A percentile compares a stretch with the other conserved stretches of the same genome.
Evolutionary conservation across 495 filamentous ascomycete species (phyloP).

Genomic region (Lasiosphaeria hispida): DNA sequence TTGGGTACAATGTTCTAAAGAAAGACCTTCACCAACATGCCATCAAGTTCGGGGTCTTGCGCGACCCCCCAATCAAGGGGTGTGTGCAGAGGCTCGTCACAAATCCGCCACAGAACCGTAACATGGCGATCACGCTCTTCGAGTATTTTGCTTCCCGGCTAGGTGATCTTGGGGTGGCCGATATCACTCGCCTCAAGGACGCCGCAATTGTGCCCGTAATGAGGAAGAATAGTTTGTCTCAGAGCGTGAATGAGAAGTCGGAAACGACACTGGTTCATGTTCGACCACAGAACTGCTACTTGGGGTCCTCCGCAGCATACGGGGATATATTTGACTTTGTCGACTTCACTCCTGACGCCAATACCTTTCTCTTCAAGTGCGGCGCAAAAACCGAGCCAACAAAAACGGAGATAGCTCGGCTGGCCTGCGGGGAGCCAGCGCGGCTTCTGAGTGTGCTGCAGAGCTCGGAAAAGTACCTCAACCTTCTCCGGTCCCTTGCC

Average conservation of each 20-base stretch:
- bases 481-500: constrained; percentile 72
- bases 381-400: constrained; percentile 90
- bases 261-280: constrained; percentile 39
- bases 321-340: constrained; percentile 95
- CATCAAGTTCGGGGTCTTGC: constrained; percentile 73
- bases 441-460: constrained; percentile 73
- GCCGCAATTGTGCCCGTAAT: constrained; percentile 70
- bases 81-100: constrained; percentile 68
- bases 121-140: constrained; percentile 68
- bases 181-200: constrained; percentile 56
- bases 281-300: constrained; percentile 68
- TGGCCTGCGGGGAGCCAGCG: constrained; percentile 75
- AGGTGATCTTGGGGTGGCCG: constrained; percentile 62
- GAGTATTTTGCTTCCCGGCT: constrained; percentile 77
- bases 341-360: constrained; percentile 83
- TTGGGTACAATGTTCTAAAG: constrained; percentile 76
- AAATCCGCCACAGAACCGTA: constrained; percentile 63
- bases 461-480: constrained; percentile 78
- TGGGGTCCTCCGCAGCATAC: constrained; percentile 71
- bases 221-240: constrained; percentile 32
- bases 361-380: constrained; percentile 79
- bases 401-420: constrained; percentile 73
- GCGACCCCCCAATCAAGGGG: constrained; percentile 72
- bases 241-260: constrained; percentile 5
- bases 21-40: constrained; percentile 73